Base-by-base conservation (phyloP, 139 green algal genomes). In the Chlamydomonas applanata region DNA sequence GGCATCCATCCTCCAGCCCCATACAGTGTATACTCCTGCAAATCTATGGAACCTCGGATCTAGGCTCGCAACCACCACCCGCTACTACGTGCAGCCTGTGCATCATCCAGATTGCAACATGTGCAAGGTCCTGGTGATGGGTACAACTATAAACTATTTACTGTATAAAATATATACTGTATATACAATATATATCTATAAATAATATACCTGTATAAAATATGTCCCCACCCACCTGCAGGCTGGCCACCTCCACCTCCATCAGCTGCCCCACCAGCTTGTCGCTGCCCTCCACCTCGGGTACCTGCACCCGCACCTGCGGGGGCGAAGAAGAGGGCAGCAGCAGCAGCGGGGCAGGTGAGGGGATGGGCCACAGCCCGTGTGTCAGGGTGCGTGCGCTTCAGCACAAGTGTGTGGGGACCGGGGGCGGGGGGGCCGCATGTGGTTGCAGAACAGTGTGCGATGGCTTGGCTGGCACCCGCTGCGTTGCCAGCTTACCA, bases 191-290 rank as follows among this genome's bases (percentile, higher is more conserved):
- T n/a, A n/a, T n/a, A n/a, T n/a, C n/a, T n/a, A n/a, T n/a, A n/a
- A n/a, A n/a, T n/a, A n/a, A n/a, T n/a, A n/a, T n/a, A n/a, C n/a
- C n/a, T n/a, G n/a, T n/a, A n/a, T n/a, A n/a, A n/a, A n/a, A n/a
- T n/a, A n/a, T n/a, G n/a, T n/a, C n/a, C n/a, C 9, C 57, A 65
- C 64, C 25, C 25, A 78, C 86, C n/a, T 69, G 46, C 54, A 96
- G 75, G 2, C 68, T 78, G 0, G 76, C 76, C 52, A 96, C 83
- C 79, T 96, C 87, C 79, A 96, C 87, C 52, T 91, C 83, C 73
- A 96, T 75, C 78, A 95, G 44, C 80, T 94, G 91, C 2, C 92
- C 91, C 30, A 87, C 85, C 4, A 97, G 83, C 73, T 86, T 84
- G 13, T 90, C 87, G 67, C 77, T 87, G 62, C 89, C 90, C 27